Evolutionary conservation across 352 stramenopile species (phyloP).

Genomic region (Hyaloperonospora brassicae): DNA sequence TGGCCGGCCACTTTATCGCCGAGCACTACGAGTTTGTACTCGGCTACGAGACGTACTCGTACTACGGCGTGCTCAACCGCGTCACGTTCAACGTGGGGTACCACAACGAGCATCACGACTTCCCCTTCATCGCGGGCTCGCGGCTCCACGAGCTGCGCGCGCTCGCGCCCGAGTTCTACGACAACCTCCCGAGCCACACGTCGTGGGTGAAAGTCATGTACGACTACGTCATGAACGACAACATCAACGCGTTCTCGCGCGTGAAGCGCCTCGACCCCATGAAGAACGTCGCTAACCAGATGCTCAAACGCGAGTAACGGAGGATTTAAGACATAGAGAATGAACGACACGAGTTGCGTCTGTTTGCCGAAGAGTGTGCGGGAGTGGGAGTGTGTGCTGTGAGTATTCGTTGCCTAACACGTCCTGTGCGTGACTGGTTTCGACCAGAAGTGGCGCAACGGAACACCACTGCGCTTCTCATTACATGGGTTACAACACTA

Average conservation of each 20-base stretch:
- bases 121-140: constrained; percentile 88
- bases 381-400: too few relatives aligned
- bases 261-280: constrained; percentile 80
- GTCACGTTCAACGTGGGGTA: constrained; percentile 97
- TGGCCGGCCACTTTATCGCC: constrained; percentile 95
- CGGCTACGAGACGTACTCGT: constrained; percentile 95
- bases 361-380: too few relatives aligned
- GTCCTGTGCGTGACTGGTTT: too few relatives aligned
- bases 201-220: constrained; percentile 90
- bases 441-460: too few relatives aligned
- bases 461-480: too few relatives aligned
- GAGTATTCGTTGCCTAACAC: too few relatives aligned
- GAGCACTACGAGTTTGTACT: constrained; percentile 95
- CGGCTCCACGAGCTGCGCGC: constrained; percentile 85
- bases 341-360: too few relatives aligned
- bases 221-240: constrained; percentile 90
- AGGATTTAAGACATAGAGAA: constrained; percentile 22
- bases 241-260: constrained; percentile 88
- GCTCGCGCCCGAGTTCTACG: constrained; percentile 94
- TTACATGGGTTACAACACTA: too few relatives aligned
- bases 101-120: constrained; percentile 99
- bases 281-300: constrained; percentile 53
- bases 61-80: constrained; percentile 96
- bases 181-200: constrained; percentile 89
- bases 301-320: constrained; percentile 39